Percentiles rank a stretch among this genome's conserved stretches.
These are phyloP conservation scores for Syzygium malaccense DNA, from an alignment of 441 rosid species.

Conservation along the genomic window DNA sequence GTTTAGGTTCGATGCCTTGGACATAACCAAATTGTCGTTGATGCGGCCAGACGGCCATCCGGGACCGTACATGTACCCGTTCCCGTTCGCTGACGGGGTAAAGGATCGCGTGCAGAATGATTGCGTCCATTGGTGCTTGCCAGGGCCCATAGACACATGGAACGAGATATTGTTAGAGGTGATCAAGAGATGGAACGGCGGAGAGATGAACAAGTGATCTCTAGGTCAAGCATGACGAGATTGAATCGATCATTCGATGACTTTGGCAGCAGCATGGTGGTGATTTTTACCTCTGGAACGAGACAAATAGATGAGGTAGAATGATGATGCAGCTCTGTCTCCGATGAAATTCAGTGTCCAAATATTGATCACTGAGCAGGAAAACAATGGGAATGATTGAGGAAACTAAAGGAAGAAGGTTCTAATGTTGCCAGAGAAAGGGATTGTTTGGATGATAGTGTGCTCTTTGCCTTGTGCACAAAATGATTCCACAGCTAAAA, in stretches of 20 bases:
- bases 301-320: neutral
- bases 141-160: conserved; percentile 96
- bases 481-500: neutral
- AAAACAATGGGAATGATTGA: neutral
- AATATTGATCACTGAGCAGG: neutral
- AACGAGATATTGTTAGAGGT: conserved; percentile 63
- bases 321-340: neutral
- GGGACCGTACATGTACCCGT: conserved; percentile 78
- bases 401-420: neutral
- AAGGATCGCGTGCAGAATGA: conserved; percentile 77
- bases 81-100: conserved; percentile 69
- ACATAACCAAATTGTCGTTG: conserved; percentile 60
- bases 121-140: conserved; percentile 96
- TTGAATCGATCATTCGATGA: neutral
- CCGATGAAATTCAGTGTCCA: neutral
- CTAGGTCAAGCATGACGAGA: neutral
- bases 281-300: neutral
- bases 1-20: conserved; percentile 54
- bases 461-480: neutral
- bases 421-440: neutral
- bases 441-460: neutral
- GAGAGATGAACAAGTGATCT: neutral
- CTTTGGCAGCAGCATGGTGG: neutral
- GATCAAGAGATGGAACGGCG: conserved; percentile 43
- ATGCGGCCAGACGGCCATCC: conserved; percentile 93